Percentiles rank a stretch among this genome's conserved stretches.
These are phyloP conservation scores for Mycoemilia scoparia DNA, from an alignment of 192 early-diverging fungal species.

Conservation along the genomic window DNA sequence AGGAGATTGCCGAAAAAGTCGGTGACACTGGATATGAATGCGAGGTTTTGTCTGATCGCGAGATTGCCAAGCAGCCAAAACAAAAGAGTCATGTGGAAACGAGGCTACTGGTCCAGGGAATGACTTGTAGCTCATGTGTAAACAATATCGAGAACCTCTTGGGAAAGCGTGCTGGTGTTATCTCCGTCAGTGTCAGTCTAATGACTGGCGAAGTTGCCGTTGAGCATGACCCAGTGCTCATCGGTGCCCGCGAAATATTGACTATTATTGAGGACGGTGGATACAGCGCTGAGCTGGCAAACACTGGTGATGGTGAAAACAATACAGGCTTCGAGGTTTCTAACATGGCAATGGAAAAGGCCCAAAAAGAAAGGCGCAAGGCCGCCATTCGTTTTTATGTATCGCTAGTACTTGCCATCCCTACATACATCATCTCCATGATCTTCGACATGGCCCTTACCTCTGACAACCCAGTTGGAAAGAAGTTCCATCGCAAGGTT, in stretches of 20 bases:
- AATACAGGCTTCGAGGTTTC: too few relatives aligned
- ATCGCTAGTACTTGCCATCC: conserved; percentile 55
- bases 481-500: conserved; percentile 15
- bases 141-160: conserved; percentile 36
- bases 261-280: too few relatives aligned
- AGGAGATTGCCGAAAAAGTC: too few relatives aligned
- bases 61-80: too few relatives aligned
- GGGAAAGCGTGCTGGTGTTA: conserved; percentile 22
- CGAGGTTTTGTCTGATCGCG: too few relatives aligned
- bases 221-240: conserved; percentile 1
- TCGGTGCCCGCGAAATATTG: conserved; percentile 21
- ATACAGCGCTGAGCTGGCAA: too few relatives aligned
- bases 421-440: conserved; percentile 44
- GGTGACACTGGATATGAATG: too few relatives aligned
- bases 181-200: conserved; percentile 40
- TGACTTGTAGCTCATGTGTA: conserved; percentile 82
- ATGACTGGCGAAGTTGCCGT: conserved; percentile 14
- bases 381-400: conserved; percentile 41
- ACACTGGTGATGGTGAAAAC: too few relatives aligned
- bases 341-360: conserved; percentile 55
- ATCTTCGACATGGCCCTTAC: conserved; percentile 36
- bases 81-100: too few relatives aligned
- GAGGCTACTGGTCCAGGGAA: conserved; percentile 44
- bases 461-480: conserved; percentile 9
- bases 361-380: conserved; percentile 54